phyloP scores from a whole-genome alignment of 2,329 filamentous ascomycete species.

The Colletotrichum sp. region DNA sequence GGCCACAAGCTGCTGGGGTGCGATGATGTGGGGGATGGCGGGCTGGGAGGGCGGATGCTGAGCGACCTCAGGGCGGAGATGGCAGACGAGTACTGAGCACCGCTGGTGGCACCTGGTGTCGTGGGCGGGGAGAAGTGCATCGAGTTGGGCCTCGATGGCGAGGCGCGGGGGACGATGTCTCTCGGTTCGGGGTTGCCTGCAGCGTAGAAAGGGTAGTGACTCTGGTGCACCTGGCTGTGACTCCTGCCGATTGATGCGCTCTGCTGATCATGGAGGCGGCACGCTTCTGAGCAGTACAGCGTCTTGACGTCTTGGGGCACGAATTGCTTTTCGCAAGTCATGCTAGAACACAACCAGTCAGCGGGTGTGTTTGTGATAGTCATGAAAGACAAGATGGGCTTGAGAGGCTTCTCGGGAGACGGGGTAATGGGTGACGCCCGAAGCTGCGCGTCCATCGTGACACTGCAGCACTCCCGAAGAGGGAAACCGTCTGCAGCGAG shows the following conservation, averaged over 20 bases:
- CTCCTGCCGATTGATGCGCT: constrained; percentile 11
- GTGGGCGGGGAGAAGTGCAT: constrained; percentile 60
- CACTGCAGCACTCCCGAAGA: constrained; percentile 30
- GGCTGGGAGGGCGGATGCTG: constrained; percentile 58
- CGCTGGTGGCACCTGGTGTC: constrained; percentile 38
- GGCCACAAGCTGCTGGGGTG: constrained; percentile 54
- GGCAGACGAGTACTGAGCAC: constrained; percentile 50
- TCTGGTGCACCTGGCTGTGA: constrained; percentile 3
- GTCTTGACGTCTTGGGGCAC: constrained; percentile 60
- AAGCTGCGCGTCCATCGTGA: constrained; percentile 33
- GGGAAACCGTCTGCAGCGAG: constrained; percentile 19
- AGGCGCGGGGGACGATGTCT: constrained; percentile 69
- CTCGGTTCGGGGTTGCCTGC: constrained; percentile 55
- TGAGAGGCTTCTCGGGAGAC: background rate
- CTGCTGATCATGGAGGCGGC: constrained; percentile 54
- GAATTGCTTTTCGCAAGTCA: constrained; percentile 73
- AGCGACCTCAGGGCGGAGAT: constrained; percentile 62
- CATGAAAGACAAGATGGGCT: constrained; percentile 36
- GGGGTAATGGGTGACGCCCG: constrained; percentile 15
- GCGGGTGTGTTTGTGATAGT: constrained; percentile 24
- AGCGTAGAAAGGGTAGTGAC: constrained; percentile 50
- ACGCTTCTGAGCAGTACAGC: constrained; percentile 69
- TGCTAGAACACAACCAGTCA: constrained; percentile 48
- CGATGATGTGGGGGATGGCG: constrained; percentile 55
- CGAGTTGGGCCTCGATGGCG: constrained; percentile 64